Evolutionary conservation across 768 basidiomycete species (phyloP).

Genomic region (Podaxis mareebaensis): DNA sequence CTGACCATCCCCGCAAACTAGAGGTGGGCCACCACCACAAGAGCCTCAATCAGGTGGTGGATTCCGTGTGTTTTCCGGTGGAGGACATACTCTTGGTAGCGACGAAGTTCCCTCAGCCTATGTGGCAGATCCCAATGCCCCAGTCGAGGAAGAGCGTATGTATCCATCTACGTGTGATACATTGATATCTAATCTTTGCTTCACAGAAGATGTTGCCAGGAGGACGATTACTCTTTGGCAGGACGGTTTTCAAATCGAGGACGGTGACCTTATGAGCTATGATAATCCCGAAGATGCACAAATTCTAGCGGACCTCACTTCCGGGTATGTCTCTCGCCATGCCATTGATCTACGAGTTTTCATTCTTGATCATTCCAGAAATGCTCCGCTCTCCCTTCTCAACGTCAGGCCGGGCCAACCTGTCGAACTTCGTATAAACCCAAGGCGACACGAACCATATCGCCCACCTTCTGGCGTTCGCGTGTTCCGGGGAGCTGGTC

Average conservation of each 20-base stretch:
- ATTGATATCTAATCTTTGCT: not conserved
- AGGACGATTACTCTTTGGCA: conserved; percentile 90
- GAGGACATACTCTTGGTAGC: conserved; percentile 84
- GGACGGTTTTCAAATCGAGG: conserved; percentile 90
- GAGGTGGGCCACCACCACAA: conserved; percentile 26
- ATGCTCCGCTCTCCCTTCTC: conserved; percentile 77
- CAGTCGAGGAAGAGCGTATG: conserved; percentile 30
- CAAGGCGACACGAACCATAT: conserved; percentile 73
- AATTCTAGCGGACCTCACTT: conserved; percentile 73
- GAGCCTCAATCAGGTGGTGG: conserved; percentile 7
- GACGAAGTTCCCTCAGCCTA: conserved; percentile 83
- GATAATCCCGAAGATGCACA: conserved; percentile 73
- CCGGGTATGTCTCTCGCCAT: conserved; percentile 54
- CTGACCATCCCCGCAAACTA: conserved; percentile 7
- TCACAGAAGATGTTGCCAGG: conserved; percentile 60
- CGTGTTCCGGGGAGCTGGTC: conserved; percentile 72
- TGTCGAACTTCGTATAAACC: conserved; percentile 79
- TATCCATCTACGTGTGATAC: not conserved
- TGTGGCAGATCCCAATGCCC: conserved; percentile 70
- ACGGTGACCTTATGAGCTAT: conserved; percentile 82
- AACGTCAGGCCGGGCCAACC: conserved; percentile 76
- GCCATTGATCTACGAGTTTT: not conserved
- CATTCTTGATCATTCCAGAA: conserved; percentile 38
- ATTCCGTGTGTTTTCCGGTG: conserved; percentile 56
- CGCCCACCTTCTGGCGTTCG: conserved; percentile 50